Evolutionary conservation across 2,329 filamentous ascomycete genomes (phyloP).

Genomic region (Ophiostoma angusticollis): DNA sequence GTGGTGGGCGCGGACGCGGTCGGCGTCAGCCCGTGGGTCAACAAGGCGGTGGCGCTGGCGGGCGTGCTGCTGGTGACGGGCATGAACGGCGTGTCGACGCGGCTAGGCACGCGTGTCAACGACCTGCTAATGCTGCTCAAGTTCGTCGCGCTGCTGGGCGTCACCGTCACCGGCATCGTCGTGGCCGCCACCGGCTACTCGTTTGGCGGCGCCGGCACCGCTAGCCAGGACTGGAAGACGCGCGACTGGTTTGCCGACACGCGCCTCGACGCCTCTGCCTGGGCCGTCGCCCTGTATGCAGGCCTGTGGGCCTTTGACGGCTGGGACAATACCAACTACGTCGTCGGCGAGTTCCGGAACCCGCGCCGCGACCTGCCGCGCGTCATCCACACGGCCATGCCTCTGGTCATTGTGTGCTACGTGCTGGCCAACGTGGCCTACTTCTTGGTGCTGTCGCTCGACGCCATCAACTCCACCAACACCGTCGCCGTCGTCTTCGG

Average conservation of each 20-base stretch:
- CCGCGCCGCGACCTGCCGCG: constrained; percentile 79
- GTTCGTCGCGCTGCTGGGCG: constrained; percentile 75
- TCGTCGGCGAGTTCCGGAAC: constrained; percentile 92
- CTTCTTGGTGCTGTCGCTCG: constrained; percentile 78
- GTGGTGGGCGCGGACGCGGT: constrained; percentile 77
- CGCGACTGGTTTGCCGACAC: constrained; percentile 83
- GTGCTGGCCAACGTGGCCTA: constrained; percentile 86
- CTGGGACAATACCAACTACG: constrained; percentile 99
- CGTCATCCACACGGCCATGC: constrained; percentile 94
- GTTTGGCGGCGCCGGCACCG: constrained; percentile 56
- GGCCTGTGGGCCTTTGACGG: constrained; percentile 97
- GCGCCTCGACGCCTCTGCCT: constrained; percentile 64
- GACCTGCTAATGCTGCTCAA: constrained; percentile 96
- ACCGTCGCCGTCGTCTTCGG: constrained; percentile 96
- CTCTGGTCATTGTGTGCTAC: constrained; percentile 81
- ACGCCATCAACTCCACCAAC: constrained; percentile 73
- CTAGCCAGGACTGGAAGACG: constrained; percentile 76
- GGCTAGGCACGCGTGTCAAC: constrained; percentile 72
- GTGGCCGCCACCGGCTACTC: constrained; percentile 80
- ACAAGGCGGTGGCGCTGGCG: constrained; percentile 71
- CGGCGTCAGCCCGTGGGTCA: constrained; percentile 72
- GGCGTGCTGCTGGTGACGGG: constrained; percentile 67
- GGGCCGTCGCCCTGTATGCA: constrained; percentile 89
- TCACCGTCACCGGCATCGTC: constrained; percentile 78
- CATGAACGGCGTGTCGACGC: constrained; percentile 84